Conservation (phyloP, 2,329 filamentous ascomycete species). For the Lasiodiplodia hormozganensis region DNA sequence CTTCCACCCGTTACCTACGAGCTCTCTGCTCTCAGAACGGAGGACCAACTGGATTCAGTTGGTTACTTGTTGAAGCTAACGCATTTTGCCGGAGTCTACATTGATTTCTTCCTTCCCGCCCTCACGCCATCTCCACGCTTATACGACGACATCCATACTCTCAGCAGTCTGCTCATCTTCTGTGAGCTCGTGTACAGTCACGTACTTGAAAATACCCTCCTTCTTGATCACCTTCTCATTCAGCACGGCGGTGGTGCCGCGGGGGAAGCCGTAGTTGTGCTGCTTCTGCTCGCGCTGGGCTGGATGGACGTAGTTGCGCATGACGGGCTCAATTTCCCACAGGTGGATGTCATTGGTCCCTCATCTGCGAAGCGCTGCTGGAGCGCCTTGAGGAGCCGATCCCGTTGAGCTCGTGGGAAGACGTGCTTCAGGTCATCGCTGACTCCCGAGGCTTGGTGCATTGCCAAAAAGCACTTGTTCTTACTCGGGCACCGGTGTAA, state of each 20-base stretch:
- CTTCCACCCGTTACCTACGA: no score
- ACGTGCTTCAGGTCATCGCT: no score
- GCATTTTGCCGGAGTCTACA: not conserved
- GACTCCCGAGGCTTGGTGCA: no score
- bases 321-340: conserved; percentile 57
- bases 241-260: conserved; percentile 92
- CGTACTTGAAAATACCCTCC: conserved; percentile 91
- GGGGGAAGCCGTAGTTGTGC: conserved; percentile 88
- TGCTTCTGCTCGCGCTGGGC: conserved; percentile 92
- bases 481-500: no score
- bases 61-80: not conserved
- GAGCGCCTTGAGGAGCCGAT: no score
- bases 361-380: no score
- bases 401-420: no score
- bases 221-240: conserved; percentile 97
- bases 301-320: conserved; percentile 91
- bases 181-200: conserved; percentile 86
- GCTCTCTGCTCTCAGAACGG: no score
- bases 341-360: no score
- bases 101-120: not conserved
- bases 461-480: no score
- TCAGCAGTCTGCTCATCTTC: conserved; percentile 67
- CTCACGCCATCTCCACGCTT: not conserved
- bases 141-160: conserved; percentile 69
- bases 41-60: no score